Conservation (phyloP, 2,329 filamentous ascomycete species). For the Botrytis cinerea region DNA sequence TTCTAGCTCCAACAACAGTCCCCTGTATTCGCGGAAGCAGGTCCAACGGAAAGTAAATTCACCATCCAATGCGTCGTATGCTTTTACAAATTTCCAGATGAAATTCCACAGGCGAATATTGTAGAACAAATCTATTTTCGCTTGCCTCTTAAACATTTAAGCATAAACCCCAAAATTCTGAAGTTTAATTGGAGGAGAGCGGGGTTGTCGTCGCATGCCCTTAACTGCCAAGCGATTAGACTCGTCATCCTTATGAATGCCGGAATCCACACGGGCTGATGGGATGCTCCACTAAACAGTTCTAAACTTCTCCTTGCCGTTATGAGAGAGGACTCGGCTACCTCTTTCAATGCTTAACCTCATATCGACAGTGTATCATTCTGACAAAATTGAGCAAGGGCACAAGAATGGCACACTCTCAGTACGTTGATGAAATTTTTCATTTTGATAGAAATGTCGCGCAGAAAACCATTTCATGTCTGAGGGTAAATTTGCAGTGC, state of each 20-base stretch:
- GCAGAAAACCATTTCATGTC: background rate
- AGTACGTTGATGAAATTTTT: background rate
- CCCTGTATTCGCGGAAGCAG: background rate
- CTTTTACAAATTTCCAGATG: background rate
- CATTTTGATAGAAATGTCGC: background rate
- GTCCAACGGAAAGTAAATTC: background rate
- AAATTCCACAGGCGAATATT: background rate
- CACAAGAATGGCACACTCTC: background rate
- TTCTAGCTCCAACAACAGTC: background rate
- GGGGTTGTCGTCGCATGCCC: constrained; percentile 7
- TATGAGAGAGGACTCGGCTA: background rate
- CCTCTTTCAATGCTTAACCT: background rate
- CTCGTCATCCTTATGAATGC: constrained; percentile 8
- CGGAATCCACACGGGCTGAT: background rate
- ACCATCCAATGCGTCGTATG: constrained; percentile 2
- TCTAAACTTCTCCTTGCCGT: background rate
- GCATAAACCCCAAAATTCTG: background rate
- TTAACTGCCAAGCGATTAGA: constrained; percentile 18
- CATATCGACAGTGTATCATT: background rate
- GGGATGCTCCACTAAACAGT: background rate
- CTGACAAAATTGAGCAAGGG: background rate
- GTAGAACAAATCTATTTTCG: background rate
- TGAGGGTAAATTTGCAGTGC: background rate
- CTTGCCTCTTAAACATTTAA: background rate
- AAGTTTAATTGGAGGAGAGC: background rate